A percentile compares a stretch with the other conserved stretches of the same genome.
Conservation (phyloP, 495 filamentous ascomycete genomes). For the Hypoxylon crocopeplum region DNA sequence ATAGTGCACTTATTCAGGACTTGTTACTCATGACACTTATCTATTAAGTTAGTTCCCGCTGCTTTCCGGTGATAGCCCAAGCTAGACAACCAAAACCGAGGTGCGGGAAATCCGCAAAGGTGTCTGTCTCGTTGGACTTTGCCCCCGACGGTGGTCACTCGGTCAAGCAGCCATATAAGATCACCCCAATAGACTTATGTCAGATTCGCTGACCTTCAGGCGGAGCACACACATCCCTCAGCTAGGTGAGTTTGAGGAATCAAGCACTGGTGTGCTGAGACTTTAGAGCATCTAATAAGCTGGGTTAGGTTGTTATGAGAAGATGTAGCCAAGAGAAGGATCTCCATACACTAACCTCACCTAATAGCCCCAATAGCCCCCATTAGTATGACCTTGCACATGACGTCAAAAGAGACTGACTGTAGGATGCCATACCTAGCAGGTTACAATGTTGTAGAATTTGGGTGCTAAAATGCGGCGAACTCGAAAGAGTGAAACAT, state of each 20-base stretch:
- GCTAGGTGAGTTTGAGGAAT: neutral
- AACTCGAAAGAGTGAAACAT: neutral
- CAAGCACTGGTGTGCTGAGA: neutral
- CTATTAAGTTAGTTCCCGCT: too few species aligned
- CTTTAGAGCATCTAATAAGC: neutral
- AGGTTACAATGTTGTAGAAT: neutral
- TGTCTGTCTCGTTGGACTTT: too few species aligned
- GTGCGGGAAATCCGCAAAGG: too few species aligned
- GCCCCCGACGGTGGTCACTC: neutral
- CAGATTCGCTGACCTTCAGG: constrained; percentile 30
- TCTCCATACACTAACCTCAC: neutral
- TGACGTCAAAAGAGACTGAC: neutral
- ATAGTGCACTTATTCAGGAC: neutral
- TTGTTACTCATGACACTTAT: neutral
- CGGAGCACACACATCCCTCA: too few species aligned
- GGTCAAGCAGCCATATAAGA: neutral
- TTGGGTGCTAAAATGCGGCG: neutral
- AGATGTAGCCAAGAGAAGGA: neutral
- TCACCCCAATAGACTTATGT: constrained; percentile 25
- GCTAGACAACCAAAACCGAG: too few species aligned
- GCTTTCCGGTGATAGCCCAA: too few species aligned
- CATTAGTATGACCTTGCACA: neutral
- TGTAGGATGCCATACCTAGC: neutral
- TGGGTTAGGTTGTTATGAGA: neutral
- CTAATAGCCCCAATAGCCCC: neutral